Conservation (phyloP, 1,139 yeast genomes). For the Lodderomyces oxycetoniae region DNA sequence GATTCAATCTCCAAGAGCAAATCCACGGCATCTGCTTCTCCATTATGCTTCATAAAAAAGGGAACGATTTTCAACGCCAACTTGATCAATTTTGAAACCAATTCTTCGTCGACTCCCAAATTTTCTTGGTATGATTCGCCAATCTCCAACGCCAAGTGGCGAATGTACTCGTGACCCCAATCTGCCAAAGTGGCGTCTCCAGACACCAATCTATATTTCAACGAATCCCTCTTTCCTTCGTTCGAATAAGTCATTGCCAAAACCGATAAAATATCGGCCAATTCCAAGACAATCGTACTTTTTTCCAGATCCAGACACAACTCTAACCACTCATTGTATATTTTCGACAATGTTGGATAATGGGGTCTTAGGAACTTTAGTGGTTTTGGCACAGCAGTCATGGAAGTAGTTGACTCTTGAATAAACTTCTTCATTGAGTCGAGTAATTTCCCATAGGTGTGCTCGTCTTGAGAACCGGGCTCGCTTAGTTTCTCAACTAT, state of each 20-base stretch:
- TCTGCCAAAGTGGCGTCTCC: slow-evolving; percentile 56
- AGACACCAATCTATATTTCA: slow-evolving; percentile 74
- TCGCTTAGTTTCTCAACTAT: slow-evolving; percentile 71
- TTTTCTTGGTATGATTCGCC: slow-evolving; percentile 79
- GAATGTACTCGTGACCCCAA: slow-evolving; percentile 98
- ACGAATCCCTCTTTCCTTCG: slow-evolving; percentile 74
- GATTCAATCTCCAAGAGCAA: slow-evolving; percentile 82
- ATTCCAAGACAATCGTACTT: slow-evolving; percentile 21
- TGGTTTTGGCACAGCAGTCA: slow-evolving; percentile 99
- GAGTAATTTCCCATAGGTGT: slow-evolving; percentile 56
- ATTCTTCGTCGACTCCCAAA: slow-evolving; percentile 51
- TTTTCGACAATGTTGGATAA: slow-evolving; percentile 59
- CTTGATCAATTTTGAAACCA: slow-evolving; percentile 46
- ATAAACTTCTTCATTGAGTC: slow-evolving; percentile 69
- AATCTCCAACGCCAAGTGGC: slow-evolving; percentile 91
- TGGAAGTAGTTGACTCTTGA: slow-evolving; percentile 91
- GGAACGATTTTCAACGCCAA: slow-evolving; percentile 81
- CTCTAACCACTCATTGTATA: slow-evolving; percentile 63
- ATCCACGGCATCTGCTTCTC: slow-evolving; percentile 98
- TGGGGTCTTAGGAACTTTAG: slow-evolving; percentile 90
- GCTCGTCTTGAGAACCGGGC: slow-evolving; percentile 31
- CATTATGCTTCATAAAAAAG: slow-evolving; percentile 87
- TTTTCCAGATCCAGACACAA: slow-evolving; percentile 66
- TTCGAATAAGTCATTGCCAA: slow-evolving; percentile 94
- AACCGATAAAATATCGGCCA: slow-evolving; percentile 86